Evolutionary conservation across 2,329 filamentous ascomycete species (phyloP).

Genomic region (Diplodia corticola): DNA sequence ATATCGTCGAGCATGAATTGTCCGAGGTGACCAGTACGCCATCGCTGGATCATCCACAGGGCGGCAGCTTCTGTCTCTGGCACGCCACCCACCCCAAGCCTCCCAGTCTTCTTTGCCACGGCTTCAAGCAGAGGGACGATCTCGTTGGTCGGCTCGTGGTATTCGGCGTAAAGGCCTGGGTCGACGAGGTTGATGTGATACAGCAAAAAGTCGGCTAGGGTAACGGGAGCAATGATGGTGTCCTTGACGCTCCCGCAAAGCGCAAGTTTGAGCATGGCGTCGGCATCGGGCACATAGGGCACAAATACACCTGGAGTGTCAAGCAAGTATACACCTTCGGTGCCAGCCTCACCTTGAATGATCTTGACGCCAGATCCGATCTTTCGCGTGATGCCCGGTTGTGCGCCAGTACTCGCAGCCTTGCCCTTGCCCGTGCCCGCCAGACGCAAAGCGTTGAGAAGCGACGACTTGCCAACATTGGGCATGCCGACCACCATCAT

Average conservation of each 20-base stretch:
- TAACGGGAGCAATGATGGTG: conserved; percentile 73
- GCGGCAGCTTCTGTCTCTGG: conserved; percentile 73
- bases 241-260: conserved; percentile 90
- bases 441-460: conserved; percentile 82
- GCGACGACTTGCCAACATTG: conserved; percentile 91
- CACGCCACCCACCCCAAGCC: conserved; percentile 70
- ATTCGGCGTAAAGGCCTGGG: conserved; percentile 62
- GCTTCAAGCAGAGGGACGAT: conserved; percentile 69
- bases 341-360: conserved; percentile 50
- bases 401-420: conserved; percentile 77
- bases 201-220: conserved; percentile 86
- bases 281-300: conserved; percentile 80
- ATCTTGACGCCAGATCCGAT: conserved; percentile 83
- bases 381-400: conserved; percentile 88
- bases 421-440: conserved; percentile 67
- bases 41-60: conserved; percentile 77
- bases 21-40: conserved; percentile 75
- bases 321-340: conserved; percentile 67
- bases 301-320: conserved; percentile 96
- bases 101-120: conserved; percentile 73
- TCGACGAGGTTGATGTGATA: conserved; percentile 75
- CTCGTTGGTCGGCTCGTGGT: conserved; percentile 77
- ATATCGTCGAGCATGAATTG: conserved; percentile 79
- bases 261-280: conserved; percentile 93
- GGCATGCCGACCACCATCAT: conserved; percentile 95